phyloP scores from a whole-genome alignment of 768 basidiomycete species.

The Rhizopogon vesiculosus region DNA sequence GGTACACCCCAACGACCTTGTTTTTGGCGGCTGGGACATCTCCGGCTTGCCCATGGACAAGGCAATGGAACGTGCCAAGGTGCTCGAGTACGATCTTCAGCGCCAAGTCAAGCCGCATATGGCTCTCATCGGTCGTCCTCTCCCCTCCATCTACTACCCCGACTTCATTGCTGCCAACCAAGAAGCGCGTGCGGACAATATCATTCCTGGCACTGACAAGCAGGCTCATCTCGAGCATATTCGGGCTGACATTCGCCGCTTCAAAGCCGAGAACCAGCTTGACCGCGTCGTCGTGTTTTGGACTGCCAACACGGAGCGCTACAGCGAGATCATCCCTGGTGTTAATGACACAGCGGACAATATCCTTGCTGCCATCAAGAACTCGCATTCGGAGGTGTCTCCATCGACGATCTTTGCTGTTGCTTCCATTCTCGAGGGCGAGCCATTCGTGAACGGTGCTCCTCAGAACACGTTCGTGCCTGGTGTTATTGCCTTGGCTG shows the following conservation, averaged over 20 bases:
- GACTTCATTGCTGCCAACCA: conserved; percentile 99
- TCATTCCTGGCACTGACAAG: conserved; percentile 84
- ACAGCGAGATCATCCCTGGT: conserved; percentile 90
- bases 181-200: conserved; percentile 91
- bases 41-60: conserved; percentile 79
- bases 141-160: conserved; percentile 95
- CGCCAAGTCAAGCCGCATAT: conserved; percentile 89
- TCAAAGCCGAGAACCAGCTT: conserved; percentile 78
- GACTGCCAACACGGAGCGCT: conserved; percentile 99
- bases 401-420: conserved; percentile 96
- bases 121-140: conserved; percentile 72
- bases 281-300: conserved; percentile 94
- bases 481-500: conserved; percentile 89
- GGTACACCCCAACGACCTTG: conserved; percentile 97
- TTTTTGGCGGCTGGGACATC: conserved; percentile 98
- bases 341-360: conserved; percentile 93
- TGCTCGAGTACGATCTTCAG: conserved; percentile 95
- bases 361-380: conserved; percentile 75
- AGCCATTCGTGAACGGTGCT: conserved; percentile 95
- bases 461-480: conserved; percentile 99
- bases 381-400: conserved; percentile 89
- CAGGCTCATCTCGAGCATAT: conserved; percentile 88
- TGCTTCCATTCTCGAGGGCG: conserved; percentile 90
- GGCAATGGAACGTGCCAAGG: conserved; percentile 91
- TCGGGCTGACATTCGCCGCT: conserved; percentile 88